phyloP scores from a whole-genome alignment of 768 basidiomycete species.

The Collybiopsis luxurians region DNA sequence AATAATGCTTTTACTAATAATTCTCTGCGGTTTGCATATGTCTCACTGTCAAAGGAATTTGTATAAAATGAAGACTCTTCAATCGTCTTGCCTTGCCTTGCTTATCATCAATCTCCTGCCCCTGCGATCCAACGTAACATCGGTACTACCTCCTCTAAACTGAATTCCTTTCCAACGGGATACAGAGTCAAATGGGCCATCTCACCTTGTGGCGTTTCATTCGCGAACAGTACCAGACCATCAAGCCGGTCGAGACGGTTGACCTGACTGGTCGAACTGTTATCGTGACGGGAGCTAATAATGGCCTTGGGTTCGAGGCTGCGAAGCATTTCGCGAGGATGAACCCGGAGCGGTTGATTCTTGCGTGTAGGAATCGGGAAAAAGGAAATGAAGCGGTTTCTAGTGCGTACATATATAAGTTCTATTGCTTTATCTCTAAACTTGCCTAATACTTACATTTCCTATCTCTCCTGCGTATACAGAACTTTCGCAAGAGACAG shows the following conservation, averaged over 20 bases:
- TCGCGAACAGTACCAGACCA: constrained; percentile 2
- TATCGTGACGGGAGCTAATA: constrained; percentile 28
- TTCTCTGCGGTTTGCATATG: too few species aligned
- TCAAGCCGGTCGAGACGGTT: constrained; percentile 11
- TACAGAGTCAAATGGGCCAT: constrained; percentile 1
- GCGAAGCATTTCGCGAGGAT: too few species aligned
- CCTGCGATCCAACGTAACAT: too few species aligned
- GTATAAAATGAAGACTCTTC: too few species aligned
- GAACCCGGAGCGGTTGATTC: constrained; percentile 23
- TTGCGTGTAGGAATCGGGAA: constrained; percentile 23
- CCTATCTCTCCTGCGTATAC: constrained; percentile 5
- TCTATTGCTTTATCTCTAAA: constrained; percentile 17
- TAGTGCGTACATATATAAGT: constrained; percentile 16
- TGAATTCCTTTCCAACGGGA: too few species aligned
- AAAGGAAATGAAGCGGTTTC: constrained; percentile 19
- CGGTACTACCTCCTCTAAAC: too few species aligned
- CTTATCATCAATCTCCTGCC: too few species aligned
- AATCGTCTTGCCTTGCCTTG: too few species aligned
- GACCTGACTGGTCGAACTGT: constrained; percentile 28
- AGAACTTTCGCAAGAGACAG: constrained; percentile 22
- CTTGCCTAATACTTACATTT: background rate
- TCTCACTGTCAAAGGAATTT: too few species aligned
- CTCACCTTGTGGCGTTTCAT: background rate
- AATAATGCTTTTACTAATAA: too few species aligned
- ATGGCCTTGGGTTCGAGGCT: constrained; percentile 30